Evolutionary conservation across 768 basidiomycete species (phyloP).

Genomic region (Lentinula guzmanii): DNA sequence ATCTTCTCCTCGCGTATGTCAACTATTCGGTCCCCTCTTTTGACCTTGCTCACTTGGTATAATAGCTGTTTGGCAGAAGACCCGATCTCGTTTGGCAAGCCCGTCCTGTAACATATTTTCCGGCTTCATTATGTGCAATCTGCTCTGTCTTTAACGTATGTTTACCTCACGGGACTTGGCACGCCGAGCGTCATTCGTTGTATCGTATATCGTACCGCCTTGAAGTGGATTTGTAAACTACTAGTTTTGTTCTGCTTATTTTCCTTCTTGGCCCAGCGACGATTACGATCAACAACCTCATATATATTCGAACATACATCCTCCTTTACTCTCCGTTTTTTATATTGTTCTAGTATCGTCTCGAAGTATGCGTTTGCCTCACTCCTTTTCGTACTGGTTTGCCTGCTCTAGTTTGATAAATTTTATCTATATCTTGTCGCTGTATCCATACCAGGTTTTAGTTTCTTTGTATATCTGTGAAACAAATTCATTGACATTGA

Average conservation of each 20-base stretch:
- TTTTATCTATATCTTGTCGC: neutral
- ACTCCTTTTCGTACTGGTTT: neutral
- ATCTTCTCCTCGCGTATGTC: constrained; percentile 10
- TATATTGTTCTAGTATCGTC: neutral
- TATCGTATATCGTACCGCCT: constrained; percentile 64
- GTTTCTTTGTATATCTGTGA: too few species aligned
- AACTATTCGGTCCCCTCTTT: constrained; percentile 5
- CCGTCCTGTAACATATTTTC: constrained; percentile 16
- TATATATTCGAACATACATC: constrained; percentile 11
- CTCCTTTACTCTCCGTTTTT: neutral
- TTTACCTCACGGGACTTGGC: constrained; percentile 20
- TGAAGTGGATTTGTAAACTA: constrained; percentile 18
- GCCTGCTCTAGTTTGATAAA: neutral
- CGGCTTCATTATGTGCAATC: constrained; percentile 23
- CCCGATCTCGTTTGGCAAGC: constrained; percentile 3
- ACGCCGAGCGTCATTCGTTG: constrained; percentile 49
- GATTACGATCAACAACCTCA: constrained; percentile 47
- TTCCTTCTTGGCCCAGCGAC: constrained; percentile 50
- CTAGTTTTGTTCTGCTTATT: neutral
- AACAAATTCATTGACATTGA: too few species aligned
- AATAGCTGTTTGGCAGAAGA: neutral
- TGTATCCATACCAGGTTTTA: neutral
- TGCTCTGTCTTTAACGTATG: constrained; percentile 11
- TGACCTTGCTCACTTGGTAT: neutral
- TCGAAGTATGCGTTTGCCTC: too few species aligned